Evolutionary conservation across 2,329 filamentous ascomycete genomes (phyloP).

Genomic region (Fusarium brachygibbosum): DNA sequence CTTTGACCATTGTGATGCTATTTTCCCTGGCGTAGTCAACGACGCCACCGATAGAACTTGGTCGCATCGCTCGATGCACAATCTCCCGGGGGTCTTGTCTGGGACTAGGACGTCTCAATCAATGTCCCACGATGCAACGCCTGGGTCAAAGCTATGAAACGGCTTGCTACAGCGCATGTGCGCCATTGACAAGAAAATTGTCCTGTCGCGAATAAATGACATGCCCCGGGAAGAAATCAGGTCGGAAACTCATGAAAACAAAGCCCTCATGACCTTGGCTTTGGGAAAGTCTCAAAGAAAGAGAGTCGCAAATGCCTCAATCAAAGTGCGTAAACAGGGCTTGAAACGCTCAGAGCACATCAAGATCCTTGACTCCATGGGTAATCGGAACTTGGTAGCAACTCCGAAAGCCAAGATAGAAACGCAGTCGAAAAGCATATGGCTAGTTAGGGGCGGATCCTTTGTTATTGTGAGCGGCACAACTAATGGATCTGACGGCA

Average conservation of each 20-base stretch:
- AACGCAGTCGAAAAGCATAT: conserved; percentile 6
- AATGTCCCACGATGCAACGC: conserved; percentile 32
- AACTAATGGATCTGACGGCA: conserved; percentile 12
- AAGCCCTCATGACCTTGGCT: conserved; percentile 2
- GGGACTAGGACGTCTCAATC: conserved; percentile 34
- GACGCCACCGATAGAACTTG: conserved; percentile 18
- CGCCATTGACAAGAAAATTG: conserved; percentile 31
- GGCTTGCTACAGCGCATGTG: conserved; percentile 19
- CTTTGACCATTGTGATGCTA: conserved; percentile 11
- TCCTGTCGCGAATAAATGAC: conserved; percentile 28
- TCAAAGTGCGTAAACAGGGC: conserved; percentile 24
- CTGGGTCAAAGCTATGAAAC: conserved; percentile 46
- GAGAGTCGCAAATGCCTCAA: conserved; percentile 13
- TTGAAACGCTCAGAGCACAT: conserved; percentile 9
- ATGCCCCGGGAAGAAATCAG: conserved; percentile 2
- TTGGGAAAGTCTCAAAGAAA: conserved; percentile 4
- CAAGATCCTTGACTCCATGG: conserved; percentile 13
- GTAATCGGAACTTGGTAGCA: conserved; percentile 9
- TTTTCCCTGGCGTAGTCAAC: conserved; percentile 1
- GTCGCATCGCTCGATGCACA: conserved; percentile 37
- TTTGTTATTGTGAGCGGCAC: conserved; percentile 37
- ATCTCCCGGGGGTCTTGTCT: conserved; percentile 42
- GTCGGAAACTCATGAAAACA: background rate
- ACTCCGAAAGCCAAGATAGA: conserved; percentile 9
- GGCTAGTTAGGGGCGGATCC: conserved; percentile 23